Evolutionary conservation across 305 asterid genomes (phyloP).

Genomic region (Plantago lanceolata): DNA sequence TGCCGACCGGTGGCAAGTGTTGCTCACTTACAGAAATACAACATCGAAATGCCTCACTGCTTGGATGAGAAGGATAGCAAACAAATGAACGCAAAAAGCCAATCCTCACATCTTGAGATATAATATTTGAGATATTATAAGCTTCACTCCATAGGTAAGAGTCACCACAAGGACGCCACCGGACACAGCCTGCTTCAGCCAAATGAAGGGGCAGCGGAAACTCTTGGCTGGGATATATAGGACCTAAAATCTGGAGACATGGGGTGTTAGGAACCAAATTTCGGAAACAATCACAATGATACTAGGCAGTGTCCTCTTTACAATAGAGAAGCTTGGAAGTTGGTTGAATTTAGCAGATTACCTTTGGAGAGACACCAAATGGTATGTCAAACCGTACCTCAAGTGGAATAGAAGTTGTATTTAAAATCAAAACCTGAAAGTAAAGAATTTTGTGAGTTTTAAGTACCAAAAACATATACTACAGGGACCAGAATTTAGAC

Average conservation of each 20-base stretch:
- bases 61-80: conserved; percentile 94
- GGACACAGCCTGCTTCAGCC: conserved; percentile 85
- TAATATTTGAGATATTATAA: conserved; percentile 69
- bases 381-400: conserved; percentile 97
- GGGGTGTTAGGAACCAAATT: conserved; percentile 26
- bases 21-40: conserved; percentile 67
- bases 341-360: conserved; percentile 28
- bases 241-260: conserved; percentile 75
- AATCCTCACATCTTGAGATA: conserved; percentile 67
- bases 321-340: conserved; percentile 21
- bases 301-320: background rate
- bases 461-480: conserved; percentile 20
- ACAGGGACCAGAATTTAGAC: conserved; percentile 26
- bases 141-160: conserved; percentile 94
- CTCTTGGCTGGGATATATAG: conserved; percentile 88
- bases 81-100: conserved; percentile 77
- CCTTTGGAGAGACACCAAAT: conserved; percentile 93
- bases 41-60: conserved; percentile 93
- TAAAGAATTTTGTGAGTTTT: conserved; percentile 23
- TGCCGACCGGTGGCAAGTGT: conserved; percentile 59
- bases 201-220: conserved; percentile 95
- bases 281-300: background rate
- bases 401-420: conserved; percentile 72
- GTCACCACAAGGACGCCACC: conserved; percentile 95
- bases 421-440: conserved; percentile 77